Evolutionary conservation across 805 yeast genomes (phyloP), one percentile per base, ranked within the genome.

Genomic region (Kazachstania psychrophila): DNA sequence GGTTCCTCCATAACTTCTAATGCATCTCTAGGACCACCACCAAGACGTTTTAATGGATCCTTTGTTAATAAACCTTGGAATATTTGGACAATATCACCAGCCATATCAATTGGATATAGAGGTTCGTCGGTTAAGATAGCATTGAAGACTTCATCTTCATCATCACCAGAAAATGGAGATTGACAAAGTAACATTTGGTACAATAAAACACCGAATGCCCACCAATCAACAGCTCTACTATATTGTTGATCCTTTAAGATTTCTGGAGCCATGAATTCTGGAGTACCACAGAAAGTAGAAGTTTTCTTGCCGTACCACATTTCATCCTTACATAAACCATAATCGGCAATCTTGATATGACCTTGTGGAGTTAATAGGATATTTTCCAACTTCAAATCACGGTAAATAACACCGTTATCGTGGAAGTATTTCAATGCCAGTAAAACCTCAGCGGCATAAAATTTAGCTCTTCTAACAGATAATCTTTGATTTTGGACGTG

Each of bases 241-340:
- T 92, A 92, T 41, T 79, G 82, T 60, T 88, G 94, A 37, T 92
- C 97, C 45, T 85, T 79, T 54, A 92, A 69, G 47, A 92, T 89
- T 61, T 92, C 99, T 0, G 99, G 99, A 1, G 98, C 99, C 95
- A 92, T 92, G 49, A 92, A 84, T 60, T 92, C 98, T 0, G 99
- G 99, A 2, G 99, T 92, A 49, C 99, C 98, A 68, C 98, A 92
- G 66, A 89, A 92, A 0, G 98, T 92, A 4, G 85, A 79, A 0
- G 96, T 92, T 14, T 88, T 85, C 48, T 72, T 76, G 10, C 86
- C 87, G 56, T 66, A 68, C 79, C 86, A 79, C 94, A 85, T 85
- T 34, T 73, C 82, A 50, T 87, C 97, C 60, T 92, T 92, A 70
- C 99, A 92, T 48, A 92, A 70, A 35, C 99, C 99, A 56, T 89